Conservation (phyloP, 2,329 filamentous ascomycete genomes). For the Cercospora sesami region DNA sequence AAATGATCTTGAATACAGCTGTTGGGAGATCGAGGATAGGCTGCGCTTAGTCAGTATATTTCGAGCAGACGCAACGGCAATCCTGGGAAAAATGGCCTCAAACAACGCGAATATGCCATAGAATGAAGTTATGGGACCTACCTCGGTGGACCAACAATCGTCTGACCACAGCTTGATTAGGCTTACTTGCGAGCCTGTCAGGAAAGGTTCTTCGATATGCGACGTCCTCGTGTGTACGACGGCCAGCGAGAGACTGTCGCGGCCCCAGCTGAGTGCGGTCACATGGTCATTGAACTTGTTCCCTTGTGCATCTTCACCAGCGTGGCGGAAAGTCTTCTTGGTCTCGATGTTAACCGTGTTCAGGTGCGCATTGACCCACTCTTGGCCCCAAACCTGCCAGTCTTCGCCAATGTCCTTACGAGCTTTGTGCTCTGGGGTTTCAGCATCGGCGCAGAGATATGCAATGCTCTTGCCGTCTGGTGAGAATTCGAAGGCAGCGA, state of each 20-base stretch:
- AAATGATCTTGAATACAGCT: constrained; percentile 13
- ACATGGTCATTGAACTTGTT: constrained; percentile 32
- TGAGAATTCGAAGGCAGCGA: constrained; percentile 35
- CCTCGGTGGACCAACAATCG: constrained; percentile 1
- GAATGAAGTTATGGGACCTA: not conserved
- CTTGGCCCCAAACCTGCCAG: constrained; percentile 41
- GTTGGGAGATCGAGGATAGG: not conserved
- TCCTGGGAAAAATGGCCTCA: no score
- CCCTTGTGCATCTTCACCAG: not conserved
- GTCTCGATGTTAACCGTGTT: constrained; percentile 38
- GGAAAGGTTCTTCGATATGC: constrained; percentile 32
- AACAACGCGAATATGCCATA: not conserved
- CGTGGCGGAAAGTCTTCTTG: constrained; percentile 26
- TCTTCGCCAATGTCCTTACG: constrained; percentile 40
- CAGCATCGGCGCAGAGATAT: constrained; percentile 39
- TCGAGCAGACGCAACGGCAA: no score
- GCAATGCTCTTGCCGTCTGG: constrained; percentile 42
- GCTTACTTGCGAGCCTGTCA: constrained; percentile 26
- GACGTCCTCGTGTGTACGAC: constrained; percentile 29
- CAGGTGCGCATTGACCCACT: constrained; percentile 40
- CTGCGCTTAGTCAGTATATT: not conserved
- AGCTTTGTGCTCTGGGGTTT: constrained; percentile 36
- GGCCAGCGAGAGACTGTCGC: constrained; percentile 33
- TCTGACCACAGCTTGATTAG: not conserved
- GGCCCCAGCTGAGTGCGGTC: constrained; percentile 35